Evolutionary conservation across 257 asterid species (phyloP).

Genomic region (Anisodus tanguticus): DNA sequence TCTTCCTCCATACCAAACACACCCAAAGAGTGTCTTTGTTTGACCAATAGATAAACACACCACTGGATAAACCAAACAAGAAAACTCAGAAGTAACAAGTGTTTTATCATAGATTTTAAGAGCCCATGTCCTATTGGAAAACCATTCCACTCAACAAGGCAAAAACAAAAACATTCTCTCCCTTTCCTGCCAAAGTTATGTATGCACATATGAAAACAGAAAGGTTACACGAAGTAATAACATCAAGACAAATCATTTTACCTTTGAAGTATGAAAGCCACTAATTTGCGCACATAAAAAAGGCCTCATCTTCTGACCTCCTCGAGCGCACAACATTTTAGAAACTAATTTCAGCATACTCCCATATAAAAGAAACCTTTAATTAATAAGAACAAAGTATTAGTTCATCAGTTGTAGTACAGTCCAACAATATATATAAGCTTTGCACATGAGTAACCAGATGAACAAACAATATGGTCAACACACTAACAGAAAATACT

Average conservation of each 20-base stretch:
- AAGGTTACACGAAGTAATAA: neutral
- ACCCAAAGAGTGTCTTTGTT: neutral
- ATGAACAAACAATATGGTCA: neutral
- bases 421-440: neutral
- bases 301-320: constrained; percentile 44
- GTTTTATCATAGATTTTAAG: neutral
- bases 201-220: neutral
- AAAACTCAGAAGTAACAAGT: neutral
- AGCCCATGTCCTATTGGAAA: neutral
- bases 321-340: constrained; percentile 43
- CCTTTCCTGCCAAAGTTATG: neutral
- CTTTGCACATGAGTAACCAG: neutral
- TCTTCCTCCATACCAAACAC: too few relatives aligned
- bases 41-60: too few relatives aligned
- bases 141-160: constrained; percentile 19
- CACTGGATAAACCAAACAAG: neutral
- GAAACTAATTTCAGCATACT: constrained; percentile 64
- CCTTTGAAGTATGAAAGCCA: constrained; percentile 63
- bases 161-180: neutral
- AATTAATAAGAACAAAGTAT: neutral
- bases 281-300: constrained; percentile 44
- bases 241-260: constrained; percentile 25
- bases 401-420: neutral
- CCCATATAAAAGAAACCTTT: constrained; percentile 7
- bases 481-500: neutral